Evolutionary conservation across 1,284 basidiomycete species (phyloP).

Genomic region (Leucoagaricus sp.): DNA sequence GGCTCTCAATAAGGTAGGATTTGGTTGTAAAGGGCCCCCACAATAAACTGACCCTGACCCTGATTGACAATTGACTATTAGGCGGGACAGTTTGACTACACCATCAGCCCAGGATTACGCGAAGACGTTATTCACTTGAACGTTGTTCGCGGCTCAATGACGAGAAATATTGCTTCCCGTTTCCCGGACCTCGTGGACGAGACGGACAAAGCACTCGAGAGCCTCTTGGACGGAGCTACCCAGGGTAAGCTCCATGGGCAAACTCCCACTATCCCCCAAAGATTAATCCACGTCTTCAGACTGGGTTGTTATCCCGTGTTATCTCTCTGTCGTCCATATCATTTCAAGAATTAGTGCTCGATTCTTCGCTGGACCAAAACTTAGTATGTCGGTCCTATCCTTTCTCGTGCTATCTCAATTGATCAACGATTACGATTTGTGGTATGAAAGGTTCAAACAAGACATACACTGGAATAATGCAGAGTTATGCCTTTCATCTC

Average conservation of each 20-base stretch:
- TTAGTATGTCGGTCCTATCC: slow-evolving; percentile 29
- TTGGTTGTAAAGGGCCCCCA: no score
- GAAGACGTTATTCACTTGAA: slow-evolving; percentile 9
- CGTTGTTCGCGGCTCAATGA: slow-evolving; percentile 5
- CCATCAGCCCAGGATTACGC: background rate
- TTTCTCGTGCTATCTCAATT: background rate
- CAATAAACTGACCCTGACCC: background rate
- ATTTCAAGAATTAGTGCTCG: slow-evolving; percentile 41
- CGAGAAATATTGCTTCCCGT: slow-evolving; percentile 4
- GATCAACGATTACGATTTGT: background rate
- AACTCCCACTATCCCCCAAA: background rate
- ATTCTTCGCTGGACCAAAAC: slow-evolving; percentile 37
- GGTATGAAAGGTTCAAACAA: slow-evolving; percentile 22
- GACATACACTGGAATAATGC: slow-evolving; percentile 20
- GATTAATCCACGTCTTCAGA: slow-evolving; percentile 14
- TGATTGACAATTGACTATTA: background rate
- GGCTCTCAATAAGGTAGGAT: background rate
- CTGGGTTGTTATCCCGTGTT: slow-evolving; percentile 18
- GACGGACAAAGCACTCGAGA: background rate
- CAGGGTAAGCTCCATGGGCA: background rate
- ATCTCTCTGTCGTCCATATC: slow-evolving; percentile 30
- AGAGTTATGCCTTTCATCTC: slow-evolving; percentile 13
- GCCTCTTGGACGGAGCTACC: background rate
- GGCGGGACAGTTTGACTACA: slow-evolving; percentile 10
- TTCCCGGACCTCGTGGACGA: slow-evolving; percentile 5